Conservation (phyloP, 805 yeast genomes). For the Lipomyces starkeyi region DNA sequence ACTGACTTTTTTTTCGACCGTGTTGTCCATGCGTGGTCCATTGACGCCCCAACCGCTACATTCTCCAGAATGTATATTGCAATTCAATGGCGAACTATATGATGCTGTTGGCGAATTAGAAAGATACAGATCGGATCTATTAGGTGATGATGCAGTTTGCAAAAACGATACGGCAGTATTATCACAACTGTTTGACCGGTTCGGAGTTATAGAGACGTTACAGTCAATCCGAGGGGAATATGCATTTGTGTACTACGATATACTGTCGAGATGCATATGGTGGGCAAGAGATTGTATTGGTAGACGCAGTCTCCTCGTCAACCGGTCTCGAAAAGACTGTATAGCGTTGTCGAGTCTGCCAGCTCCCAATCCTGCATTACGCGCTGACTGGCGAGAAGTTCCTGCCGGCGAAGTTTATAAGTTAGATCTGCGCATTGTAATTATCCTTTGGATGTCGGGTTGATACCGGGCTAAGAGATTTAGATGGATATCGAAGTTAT, state of each 20-base stretch:
- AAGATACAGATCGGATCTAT: conserved; percentile 18
- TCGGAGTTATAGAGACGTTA: conserved; percentile 53
- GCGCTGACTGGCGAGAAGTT: conserved; percentile 55
- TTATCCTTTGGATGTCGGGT: not conserved
- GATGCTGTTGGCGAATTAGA: conserved; percentile 55
- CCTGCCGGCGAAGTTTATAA: conserved; percentile 56
- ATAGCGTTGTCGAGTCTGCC: conserved; percentile 31
- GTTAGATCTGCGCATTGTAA: conserved; percentile 10
- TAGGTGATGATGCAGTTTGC: conserved; percentile 1
- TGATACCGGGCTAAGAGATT: not conserved
- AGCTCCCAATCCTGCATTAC: conserved; percentile 32
- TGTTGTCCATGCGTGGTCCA: conserved; percentile 79
- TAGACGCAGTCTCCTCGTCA: conserved; percentile 68
- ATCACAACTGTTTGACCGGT: conserved; percentile 46
- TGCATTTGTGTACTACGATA: conserved; percentile 62
- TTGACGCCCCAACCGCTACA: conserved; percentile 73
- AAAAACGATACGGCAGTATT: conserved; percentile 70
- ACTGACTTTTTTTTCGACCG: conserved; percentile 61
- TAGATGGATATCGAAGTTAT: not conserved
- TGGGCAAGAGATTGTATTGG: conserved; percentile 90
- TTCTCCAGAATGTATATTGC: conserved; percentile 52
- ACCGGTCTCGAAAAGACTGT: not conserved
- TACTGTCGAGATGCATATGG: conserved; percentile 50
- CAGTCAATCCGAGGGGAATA: conserved; percentile 75
- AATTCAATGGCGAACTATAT: conserved; percentile 92